Base-by-base conservation (phyloP, 768 basidiomycete species). In the Psilocybe azurescens region DNA sequence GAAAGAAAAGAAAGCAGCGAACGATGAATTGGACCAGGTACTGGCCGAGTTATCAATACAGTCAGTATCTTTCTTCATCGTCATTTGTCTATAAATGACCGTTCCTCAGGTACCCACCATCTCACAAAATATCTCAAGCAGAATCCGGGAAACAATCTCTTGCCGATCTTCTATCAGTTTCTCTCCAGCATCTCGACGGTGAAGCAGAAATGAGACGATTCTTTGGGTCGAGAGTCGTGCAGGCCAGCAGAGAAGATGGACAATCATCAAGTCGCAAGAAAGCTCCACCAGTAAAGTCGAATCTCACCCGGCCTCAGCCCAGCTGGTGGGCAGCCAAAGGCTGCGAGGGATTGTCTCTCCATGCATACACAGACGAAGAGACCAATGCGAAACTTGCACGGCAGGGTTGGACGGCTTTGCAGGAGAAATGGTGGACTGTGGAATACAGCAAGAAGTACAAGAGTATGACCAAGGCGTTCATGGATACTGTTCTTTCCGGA, bases 191-290 rank as follows among this genome's bases (percentile, higher is more conserved):
- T 67, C 86, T 99, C 14, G 95, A 99, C 64, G 82, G 89, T 10
- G 95, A 97, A 61, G 90, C 90, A 0, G 97, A 99, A 72, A 85
- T 99, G 76, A 88, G 91, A 58, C 90, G 88, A 65, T 97, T 98
- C 82, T 99, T 99, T 71, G 97, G 97, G 1, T 85, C 93, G 18
- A 92, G 89, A 69, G 95, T 97, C 60, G 85, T 98, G 8, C 79
- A 81, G n/a, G 86, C 89, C 2, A 82, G 81, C 30, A 86, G 85
- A 18, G 71, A 78, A 13, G 62, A 77, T 20, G 64, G 50, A 14
- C 70, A 77, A 3, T 72, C 80, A 3, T 57, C 72, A 0, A 71
- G 75, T 59, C 69, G 75, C 55, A 71, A 84, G 33, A 81, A 82
- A 49, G 76, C 74, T 3, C 81, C 79, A 8, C 64, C 74, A 3